These are phyloP conservation scores for Alternaria sp. DNA, from an alignment of 2,329 filamentous ascomycete genomes.

Conservation along the genomic window DNA sequence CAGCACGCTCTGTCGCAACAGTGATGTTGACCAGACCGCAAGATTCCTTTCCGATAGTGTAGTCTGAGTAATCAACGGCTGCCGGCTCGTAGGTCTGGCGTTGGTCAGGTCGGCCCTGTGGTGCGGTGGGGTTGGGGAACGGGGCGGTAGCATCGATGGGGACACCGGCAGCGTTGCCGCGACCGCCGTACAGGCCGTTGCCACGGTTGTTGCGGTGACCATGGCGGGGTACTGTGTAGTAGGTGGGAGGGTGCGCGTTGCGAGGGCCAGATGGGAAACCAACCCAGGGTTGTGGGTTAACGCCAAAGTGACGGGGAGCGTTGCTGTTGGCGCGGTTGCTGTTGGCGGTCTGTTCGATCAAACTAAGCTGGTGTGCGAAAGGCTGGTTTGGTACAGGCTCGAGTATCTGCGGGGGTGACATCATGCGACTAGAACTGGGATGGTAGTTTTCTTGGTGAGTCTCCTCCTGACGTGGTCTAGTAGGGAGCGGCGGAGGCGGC, in stretches of 20 bases:
- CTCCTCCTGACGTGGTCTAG: not conserved
- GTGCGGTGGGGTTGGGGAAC: constrained; percentile 39
- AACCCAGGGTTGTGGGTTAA: constrained; percentile 19
- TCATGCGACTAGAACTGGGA: not conserved
- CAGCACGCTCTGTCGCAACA: constrained; percentile 1
- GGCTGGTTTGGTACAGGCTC: not conserved
- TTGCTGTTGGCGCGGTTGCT: constrained; percentile 6
- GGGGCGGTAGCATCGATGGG: constrained; percentile 40
- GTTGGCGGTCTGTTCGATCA: constrained; percentile 16
- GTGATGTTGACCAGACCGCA: constrained; percentile 8
- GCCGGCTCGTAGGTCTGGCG: not conserved
- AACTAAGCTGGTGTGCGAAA: constrained; percentile 22
- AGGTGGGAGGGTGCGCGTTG: not conserved
- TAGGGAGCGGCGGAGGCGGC: not conserved
- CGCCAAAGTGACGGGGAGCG: not conserved
- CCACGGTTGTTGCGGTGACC: constrained; percentile 8
- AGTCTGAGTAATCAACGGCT: not conserved
- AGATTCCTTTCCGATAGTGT: constrained; percentile 4
- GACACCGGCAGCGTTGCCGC: constrained; percentile 24
- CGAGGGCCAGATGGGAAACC: constrained; percentile 2
- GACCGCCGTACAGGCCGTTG: constrained; percentile 33
- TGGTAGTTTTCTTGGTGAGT: not conserved
- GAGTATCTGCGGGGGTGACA: not conserved
- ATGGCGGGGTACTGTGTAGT: constrained; percentile 5
- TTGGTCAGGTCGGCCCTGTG: constrained; percentile 22